phyloP scores from a whole-genome alignment of 83 land plant genomes.

The Thuja plicata region DNA sequence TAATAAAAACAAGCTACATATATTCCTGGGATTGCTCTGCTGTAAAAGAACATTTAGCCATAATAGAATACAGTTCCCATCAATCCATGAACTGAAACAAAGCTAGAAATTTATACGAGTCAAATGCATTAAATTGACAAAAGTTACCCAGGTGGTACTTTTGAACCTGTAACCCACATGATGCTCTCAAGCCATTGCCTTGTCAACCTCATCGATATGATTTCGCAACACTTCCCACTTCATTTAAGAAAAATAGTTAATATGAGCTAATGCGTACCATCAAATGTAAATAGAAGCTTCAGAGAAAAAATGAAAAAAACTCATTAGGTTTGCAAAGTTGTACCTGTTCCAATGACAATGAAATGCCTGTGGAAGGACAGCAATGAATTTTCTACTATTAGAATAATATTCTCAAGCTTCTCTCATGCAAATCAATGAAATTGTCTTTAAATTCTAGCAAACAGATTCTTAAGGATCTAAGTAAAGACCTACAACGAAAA shows the following conservation, averaged over 20 bases:
- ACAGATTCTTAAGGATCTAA: neutral
- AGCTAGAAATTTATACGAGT: too few relatives aligned
- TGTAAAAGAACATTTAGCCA: neutral
- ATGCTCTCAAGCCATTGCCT: conserved; percentile 3
- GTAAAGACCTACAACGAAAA: neutral
- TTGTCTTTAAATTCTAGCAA: neutral
- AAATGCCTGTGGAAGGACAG: neutral
- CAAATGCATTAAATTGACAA: neutral
- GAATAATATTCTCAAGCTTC: neutral
- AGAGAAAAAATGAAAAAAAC: neutral
- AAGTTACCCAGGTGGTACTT: neutral
- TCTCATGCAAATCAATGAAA: neutral
- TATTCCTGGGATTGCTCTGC: neutral
- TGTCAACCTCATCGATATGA: conserved; percentile 11
- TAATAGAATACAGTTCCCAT: neutral
- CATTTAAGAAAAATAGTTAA: neutral
- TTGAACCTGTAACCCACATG: neutral
- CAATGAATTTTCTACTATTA: neutral
- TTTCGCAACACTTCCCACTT: conserved; percentile 10
- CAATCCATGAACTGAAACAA: too few relatives aligned
- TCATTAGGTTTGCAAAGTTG: neutral
- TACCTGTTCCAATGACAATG: conserved; percentile 5
- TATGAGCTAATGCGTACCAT: neutral
- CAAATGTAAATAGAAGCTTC: neutral
- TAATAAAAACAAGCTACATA: neutral